Conservation (phyloP, 1,284 basidiomycete genomes). For the Rhodotorula sp. region DNA sequence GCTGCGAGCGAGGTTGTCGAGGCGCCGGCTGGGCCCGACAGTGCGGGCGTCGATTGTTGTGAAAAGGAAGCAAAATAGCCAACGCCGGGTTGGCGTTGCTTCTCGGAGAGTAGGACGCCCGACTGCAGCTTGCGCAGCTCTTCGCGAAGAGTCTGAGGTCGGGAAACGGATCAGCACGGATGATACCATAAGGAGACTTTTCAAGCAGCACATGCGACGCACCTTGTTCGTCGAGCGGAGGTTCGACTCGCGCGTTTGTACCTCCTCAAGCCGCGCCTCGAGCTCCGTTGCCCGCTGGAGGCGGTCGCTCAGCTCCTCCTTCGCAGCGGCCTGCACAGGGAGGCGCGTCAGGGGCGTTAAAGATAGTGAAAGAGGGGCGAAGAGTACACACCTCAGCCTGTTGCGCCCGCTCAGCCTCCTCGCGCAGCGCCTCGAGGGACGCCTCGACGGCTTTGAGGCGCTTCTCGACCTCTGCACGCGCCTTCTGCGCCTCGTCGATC, state of each 20-base stretch:
- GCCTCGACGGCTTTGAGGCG: conserved; percentile 55
- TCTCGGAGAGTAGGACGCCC: conserved; percentile 82
- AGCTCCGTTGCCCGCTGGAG: conserved; percentile 49
- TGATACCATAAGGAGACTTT: background rate
- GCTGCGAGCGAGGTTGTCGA: conserved; percentile 17
- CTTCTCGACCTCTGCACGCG: conserved; percentile 52
- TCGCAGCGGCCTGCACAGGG: conserved; percentile 48
- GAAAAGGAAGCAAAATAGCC: conserved; percentile 64
- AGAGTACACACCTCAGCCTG: conserved; percentile 52
- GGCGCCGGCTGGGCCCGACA: background rate
- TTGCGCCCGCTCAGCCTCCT: conserved; percentile 52
- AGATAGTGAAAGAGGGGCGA: no score
- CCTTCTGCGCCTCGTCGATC: conserved; percentile 60
- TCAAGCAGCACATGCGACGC: conserved; percentile 26
- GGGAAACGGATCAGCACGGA: background rate
- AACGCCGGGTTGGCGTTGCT: conserved; percentile 85
- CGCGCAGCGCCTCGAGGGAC: conserved; percentile 52
- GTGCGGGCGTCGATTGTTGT: background rate
- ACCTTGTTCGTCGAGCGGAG: conserved; percentile 74
- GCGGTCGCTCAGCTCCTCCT: conserved; percentile 52
- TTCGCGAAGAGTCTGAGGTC: conserved; percentile 72
- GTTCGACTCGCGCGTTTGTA: conserved; percentile 65
- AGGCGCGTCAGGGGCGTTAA: background rate
- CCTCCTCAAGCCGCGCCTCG: conserved; percentile 60
- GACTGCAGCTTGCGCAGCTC: conserved; percentile 90